Evolutionary conservation across 495 filamentous ascomycete species (phyloP).

Genomic region (Tuber magnatum): DNA sequence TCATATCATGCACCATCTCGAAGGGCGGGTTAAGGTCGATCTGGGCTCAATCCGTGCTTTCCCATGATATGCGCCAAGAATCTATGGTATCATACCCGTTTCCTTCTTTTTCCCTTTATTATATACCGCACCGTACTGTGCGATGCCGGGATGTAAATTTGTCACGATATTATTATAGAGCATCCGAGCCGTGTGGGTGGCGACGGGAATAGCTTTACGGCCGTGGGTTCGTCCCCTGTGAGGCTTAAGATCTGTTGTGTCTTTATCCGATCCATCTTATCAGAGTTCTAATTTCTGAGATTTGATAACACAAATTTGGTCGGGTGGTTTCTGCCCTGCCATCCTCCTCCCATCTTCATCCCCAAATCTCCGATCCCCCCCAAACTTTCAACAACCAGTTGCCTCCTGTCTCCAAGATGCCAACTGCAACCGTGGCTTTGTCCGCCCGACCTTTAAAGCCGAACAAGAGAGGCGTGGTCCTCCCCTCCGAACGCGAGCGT

Average conservation of each 20-base stretch:
- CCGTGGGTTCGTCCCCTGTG: not conserved
- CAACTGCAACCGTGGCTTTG: conserved; percentile 20
- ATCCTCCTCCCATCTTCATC: conserved; percentile 8
- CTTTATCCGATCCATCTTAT: conserved; percentile 18
- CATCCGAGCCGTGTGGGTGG: too few species aligned
- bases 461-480: conserved; percentile 33
- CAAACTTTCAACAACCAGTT: conserved; percentile 10
- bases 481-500: conserved; percentile 79
- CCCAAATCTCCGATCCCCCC: not conserved
- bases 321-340: conserved; percentile 5
- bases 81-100: not conserved
- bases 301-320: conserved; percentile 7
- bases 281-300: conserved; percentile 5
- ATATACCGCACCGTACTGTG: too few species aligned
- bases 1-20: not conserved
- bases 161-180: too few species aligned
- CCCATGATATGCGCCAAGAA: not conserved
- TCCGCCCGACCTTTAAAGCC: conserved; percentile 32
- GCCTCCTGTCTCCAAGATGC: conserved; percentile 1
- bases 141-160: too few species aligned
- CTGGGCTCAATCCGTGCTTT: not conserved
- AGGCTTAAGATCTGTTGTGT: not conserved
- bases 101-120: not conserved
- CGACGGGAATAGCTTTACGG: too few species aligned
- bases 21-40: not conserved